Evolutionary conservation across 805 yeast genomes (phyloP).

Genomic region (Zygotorulaspora sp.): DNA sequence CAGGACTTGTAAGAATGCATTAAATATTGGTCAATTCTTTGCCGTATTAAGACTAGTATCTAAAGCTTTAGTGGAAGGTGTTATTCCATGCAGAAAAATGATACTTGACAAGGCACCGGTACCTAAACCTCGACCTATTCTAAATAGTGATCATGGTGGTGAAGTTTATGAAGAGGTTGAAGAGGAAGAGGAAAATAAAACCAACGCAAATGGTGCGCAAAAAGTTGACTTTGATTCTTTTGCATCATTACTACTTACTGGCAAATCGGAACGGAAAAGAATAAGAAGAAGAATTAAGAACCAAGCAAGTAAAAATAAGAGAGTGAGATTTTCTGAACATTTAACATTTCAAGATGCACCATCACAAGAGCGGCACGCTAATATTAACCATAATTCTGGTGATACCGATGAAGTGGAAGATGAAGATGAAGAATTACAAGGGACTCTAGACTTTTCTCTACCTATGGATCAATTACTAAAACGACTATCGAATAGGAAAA

Average conservation of each 20-base stretch:
- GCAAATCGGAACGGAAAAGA: slow-evolving; percentile 54
- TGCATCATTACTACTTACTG: slow-evolving; percentile 78
- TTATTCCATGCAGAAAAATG: slow-evolving; percentile 49
- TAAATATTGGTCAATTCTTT: slow-evolving; percentile 88
- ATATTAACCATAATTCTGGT: no score
- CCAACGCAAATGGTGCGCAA: slow-evolving; percentile 13
- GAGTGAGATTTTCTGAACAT: slow-evolving; percentile 71
- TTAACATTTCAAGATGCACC: slow-evolving; percentile 39
- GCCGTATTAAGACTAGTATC: slow-evolving; percentile 77
- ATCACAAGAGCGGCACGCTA: slow-evolving; percentile 5
- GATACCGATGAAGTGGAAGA: slow-evolving; percentile 15
- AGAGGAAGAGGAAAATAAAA: slow-evolving; percentile 23
- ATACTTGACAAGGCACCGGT: slow-evolving; percentile 56
- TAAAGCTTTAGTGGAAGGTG: slow-evolving; percentile 53
- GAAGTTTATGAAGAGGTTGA: slow-evolving; percentile 44
- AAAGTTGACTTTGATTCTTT: slow-evolving; percentile 80
- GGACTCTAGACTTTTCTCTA: slow-evolving; percentile 51
- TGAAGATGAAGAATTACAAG: slow-evolving; percentile 19
- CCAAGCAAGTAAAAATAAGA: slow-evolving; percentile 44
- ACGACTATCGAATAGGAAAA: slow-evolving; percentile 37
- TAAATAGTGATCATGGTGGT: slow-evolving; percentile 53
- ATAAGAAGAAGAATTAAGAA: slow-evolving; percentile 32
- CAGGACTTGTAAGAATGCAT: slow-evolving; percentile 46
- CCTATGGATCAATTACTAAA: slow-evolving; percentile 74
- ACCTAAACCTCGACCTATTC: slow-evolving; percentile 76